phyloP scores from a whole-genome alignment of 495 filamentous ascomycete genomes.

The Bacidia rubella region DNA sequence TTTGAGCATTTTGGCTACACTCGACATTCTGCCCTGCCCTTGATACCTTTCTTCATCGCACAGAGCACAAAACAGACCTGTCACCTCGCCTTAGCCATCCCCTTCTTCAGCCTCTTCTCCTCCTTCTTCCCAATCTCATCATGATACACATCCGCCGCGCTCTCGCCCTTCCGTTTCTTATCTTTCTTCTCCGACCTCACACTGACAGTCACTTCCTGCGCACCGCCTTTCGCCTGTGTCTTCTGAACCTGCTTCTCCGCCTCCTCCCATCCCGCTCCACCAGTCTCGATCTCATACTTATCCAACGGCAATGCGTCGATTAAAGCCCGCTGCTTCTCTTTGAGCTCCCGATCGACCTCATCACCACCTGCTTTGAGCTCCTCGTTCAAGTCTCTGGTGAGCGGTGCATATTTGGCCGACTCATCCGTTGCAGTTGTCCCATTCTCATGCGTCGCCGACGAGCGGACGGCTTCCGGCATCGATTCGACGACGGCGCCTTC shows the following conservation, averaged over 20 bases:
- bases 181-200: slow-evolving; percentile 51
- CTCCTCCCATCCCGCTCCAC: slow-evolving; percentile 59
- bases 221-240: slow-evolving; percentile 29
- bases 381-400: slow-evolving; percentile 63
- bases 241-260: slow-evolving; percentile 64
- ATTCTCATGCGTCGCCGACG: slow-evolving; percentile 36
- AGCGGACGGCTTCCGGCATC: slow-evolving; percentile 36
- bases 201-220: slow-evolving; percentile 61
- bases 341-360: slow-evolving; percentile 53
- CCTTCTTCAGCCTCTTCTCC: slow-evolving; percentile 43
- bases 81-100: slow-evolving; percentile 29
- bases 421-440: slow-evolving; percentile 38
- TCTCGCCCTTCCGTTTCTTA: slow-evolving; percentile 42
- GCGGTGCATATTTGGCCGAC: slow-evolving; percentile 38
- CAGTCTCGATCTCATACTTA: slow-evolving; percentile 69
- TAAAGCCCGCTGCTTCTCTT: slow-evolving; percentile 66
- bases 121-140: slow-evolving; percentile 41
- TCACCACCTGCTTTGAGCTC: slow-evolving; percentile 77
- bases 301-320: slow-evolving; percentile 84
- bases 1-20: too few species aligned
- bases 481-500: slow-evolving; percentile 56
- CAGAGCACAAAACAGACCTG: background rate
- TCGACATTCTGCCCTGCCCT: too few species aligned
- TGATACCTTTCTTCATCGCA: too few species aligned
- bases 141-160: slow-evolving; percentile 43